These are phyloP conservation scores for Capsicum baccatum DNA, from an alignment of 257 asterid species.

Conservation along the genomic window DNA sequence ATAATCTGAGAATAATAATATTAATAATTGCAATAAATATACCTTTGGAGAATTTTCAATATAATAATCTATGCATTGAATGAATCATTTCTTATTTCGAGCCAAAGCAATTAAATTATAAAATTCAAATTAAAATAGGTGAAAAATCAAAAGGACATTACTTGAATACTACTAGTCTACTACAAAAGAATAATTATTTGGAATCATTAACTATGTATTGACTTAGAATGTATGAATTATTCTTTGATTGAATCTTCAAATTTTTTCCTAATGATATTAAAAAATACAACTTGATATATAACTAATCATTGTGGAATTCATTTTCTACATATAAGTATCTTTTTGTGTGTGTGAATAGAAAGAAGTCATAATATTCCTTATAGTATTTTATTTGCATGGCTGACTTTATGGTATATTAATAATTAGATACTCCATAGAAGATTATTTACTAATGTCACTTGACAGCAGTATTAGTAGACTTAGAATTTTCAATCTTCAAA, in stretches of 20 bases:
- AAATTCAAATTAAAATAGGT: not conserved
- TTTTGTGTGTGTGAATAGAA: not conserved
- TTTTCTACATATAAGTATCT: not conserved
- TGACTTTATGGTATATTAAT: not conserved
- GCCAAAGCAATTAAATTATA: not conserved
- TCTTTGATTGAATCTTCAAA: not conserved
- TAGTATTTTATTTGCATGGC: not conserved
- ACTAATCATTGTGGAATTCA: not conserved
- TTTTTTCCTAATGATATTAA: not conserved
- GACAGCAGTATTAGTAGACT: slow-evolving; percentile 20
- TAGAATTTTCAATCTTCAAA: not conserved
- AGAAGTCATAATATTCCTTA: slow-evolving; percentile 3
- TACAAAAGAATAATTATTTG: not conserved
- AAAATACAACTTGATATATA: not conserved
- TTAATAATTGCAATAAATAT: too few species aligned
- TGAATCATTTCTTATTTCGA: not conserved
- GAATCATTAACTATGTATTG: not conserved
- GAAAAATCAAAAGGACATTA: not conserved
- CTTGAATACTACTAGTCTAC: not conserved
- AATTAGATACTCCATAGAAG: not conserved
- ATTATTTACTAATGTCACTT: not conserved
- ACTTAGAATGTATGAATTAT: not conserved
- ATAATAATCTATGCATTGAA: not conserved
- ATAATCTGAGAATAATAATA: too few species aligned
- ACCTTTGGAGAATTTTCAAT: not conserved